phyloP scores from a whole-genome alignment of 228 moss, liverwort and hornwort species.

The Sphagnum fallax region DNA sequence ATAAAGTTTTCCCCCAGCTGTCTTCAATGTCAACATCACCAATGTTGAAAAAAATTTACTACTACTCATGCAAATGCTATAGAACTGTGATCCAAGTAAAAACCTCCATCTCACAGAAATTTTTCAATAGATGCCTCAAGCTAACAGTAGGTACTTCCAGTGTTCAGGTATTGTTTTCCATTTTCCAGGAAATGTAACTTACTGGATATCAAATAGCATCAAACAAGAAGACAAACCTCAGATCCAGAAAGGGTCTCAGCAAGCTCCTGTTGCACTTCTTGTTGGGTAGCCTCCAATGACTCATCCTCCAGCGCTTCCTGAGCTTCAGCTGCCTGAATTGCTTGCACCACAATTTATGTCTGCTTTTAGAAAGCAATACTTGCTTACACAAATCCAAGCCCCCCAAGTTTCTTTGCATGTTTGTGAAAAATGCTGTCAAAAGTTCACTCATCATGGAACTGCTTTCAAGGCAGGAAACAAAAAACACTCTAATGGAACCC shows the following conservation, averaged over 20 bases:
- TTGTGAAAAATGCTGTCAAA: background rate
- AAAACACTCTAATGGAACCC: too few species aligned
- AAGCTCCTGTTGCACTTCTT: conserved; percentile 50
- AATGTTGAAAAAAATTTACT: background rate
- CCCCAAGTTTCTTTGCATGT: background rate
- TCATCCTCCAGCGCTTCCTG: conserved; percentile 89
- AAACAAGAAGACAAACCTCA: conserved; percentile 37
- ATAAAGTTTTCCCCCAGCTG: conserved; percentile 4
- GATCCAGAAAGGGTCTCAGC: conserved; percentile 43
- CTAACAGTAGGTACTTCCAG: too few species aligned
- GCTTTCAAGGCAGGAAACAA: too few species aligned
- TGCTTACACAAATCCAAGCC: background rate
- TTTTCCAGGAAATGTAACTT: too few species aligned
- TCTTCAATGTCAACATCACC: background rate
- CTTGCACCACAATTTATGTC: background rate
- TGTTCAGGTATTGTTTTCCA: too few species aligned
- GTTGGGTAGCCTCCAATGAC: conserved; percentile 30
- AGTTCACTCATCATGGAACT: too few species aligned
- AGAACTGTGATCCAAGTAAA: too few species aligned
- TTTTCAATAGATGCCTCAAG: too few species aligned
- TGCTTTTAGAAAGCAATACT: background rate
- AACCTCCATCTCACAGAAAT: too few species aligned
- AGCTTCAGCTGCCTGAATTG: conserved; percentile 54
- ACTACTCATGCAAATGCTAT: background rate
- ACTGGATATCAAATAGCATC: too few species aligned